A percentile compares a stretch with the other conserved stretches of the same genome.
Evolutionary conservation across 2,329 filamentous ascomycete species (phyloP).

Genomic region (Pezicula rhizophila): DNA sequence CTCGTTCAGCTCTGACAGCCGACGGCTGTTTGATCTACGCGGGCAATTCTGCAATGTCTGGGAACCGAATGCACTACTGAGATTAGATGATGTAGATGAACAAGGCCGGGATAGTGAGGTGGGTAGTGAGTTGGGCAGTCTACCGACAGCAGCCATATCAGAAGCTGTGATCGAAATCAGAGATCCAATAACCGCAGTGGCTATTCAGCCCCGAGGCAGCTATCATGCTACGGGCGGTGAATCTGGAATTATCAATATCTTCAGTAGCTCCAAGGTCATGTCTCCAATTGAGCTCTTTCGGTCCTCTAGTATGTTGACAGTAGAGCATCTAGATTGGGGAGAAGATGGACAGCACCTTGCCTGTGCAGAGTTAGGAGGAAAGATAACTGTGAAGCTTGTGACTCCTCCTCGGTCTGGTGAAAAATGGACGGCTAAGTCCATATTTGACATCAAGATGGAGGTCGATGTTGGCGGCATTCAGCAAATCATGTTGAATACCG

Average conservation of each 20-base stretch:
- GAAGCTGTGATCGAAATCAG: neutral
- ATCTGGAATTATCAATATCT: neutral
- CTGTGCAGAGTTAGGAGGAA: neutral
- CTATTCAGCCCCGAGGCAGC: neutral
- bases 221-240: slow-evolving; percentile 1
- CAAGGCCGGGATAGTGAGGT: neutral
- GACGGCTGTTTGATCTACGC: slow-evolving; percentile 2
- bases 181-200: slow-evolving; percentile 4
- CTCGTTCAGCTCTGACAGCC: neutral
- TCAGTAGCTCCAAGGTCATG: neutral
- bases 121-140: slow-evolving; percentile 1
- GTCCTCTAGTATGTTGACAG: neutral
- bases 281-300: neutral
- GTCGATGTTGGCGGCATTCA: neutral
- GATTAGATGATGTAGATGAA: neutral
- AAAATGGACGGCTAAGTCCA: neutral
- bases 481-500: slow-evolving; percentile 2
- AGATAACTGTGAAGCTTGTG: neutral
- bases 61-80: slow-evolving; percentile 1
- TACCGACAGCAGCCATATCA: neutral
- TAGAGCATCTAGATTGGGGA: slow-evolving; percentile 4
- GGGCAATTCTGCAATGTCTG: slow-evolving; percentile 4
- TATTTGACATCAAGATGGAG: neutral
- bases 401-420: neutral
- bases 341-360: slow-evolving; percentile 2